These are phyloP conservation scores for Benincasa hispida DNA, from an alignment of 306 rosid genomes.

Conservation along the genomic window DNA sequence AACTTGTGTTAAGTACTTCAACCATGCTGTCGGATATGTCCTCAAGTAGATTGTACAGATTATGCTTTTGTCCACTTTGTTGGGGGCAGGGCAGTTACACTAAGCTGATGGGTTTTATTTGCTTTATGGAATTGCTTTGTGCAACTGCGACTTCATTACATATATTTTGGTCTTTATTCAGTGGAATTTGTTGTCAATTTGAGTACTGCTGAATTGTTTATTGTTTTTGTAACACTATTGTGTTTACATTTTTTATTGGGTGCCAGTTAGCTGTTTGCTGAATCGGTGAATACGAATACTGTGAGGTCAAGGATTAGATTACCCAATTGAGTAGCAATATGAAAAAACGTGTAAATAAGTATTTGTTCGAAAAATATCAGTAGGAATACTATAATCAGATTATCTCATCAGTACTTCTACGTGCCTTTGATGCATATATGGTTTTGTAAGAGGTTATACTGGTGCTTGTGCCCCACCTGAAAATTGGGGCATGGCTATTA, in stretches of 20 bases:
- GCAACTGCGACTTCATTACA: not conserved
- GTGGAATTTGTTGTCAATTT: not conserved
- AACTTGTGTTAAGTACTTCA: not conserved
- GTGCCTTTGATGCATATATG: not conserved
- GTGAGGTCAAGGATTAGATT: not conserved
- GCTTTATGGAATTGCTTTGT: not conserved
- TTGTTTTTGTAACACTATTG: not conserved
- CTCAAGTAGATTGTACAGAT: not conserved
- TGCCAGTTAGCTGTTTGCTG: not conserved
- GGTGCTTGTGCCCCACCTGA: not conserved
- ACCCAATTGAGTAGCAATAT: not conserved
- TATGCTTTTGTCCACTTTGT: not conserved
- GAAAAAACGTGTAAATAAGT: not conserved
- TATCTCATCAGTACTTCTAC: not conserved
- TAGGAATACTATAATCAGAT: not conserved
- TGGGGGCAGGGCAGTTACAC: not conserved
- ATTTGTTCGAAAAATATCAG: not conserved
- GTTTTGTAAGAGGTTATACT: not conserved
- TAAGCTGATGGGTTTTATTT: not conserved
- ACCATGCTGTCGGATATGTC: not conserved
- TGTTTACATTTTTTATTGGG: not conserved
- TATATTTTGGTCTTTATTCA: not conserved
- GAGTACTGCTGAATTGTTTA: not conserved
- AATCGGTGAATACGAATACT: not conserved
- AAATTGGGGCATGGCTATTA: not conserved